phyloP scores from a whole-genome alignment of 2,329 filamentous ascomycete genomes.

The Apiospora marii region DNA sequence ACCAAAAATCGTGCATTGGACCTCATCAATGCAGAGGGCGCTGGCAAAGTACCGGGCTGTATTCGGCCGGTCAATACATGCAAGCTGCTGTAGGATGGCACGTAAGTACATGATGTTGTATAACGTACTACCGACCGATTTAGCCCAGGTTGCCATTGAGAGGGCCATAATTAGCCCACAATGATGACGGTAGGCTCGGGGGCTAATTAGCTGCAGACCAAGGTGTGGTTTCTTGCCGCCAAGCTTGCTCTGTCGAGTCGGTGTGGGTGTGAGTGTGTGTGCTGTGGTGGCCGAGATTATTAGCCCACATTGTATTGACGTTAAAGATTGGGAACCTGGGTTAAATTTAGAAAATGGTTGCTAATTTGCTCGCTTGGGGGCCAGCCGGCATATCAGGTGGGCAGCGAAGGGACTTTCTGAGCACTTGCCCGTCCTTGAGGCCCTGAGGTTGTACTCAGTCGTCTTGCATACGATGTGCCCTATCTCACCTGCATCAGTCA shows the following conservation, averaged over 20 bases:
- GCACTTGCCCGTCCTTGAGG: neutral
- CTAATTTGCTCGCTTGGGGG: constrained; percentile 17
- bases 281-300: neutral
- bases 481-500: constrained; percentile 19
- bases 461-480: neutral
- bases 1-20: neutral
- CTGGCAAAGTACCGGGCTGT: neutral
- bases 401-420: neutral
- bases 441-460: neutral
- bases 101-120: neutral
- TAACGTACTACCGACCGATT: neutral
- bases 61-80: neutral
- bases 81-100: neutral
- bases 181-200: neutral
- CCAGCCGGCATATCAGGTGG: neutral
- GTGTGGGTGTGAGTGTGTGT: neutral
- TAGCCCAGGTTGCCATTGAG: constrained; percentile 7
- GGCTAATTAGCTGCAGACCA: constrained; percentile 11
- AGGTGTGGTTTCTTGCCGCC: constrained; percentile 15
- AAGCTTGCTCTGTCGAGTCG: neutral
- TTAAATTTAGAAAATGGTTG: constrained; percentile 12
- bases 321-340: neutral
- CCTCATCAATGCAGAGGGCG: neutral
- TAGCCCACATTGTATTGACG: constrained; percentile 2
- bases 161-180: constrained; percentile 10